phyloP scores from a whole-genome alignment of 768 basidiomycete genomes.

The Hypsizygus marmoreus region DNA sequence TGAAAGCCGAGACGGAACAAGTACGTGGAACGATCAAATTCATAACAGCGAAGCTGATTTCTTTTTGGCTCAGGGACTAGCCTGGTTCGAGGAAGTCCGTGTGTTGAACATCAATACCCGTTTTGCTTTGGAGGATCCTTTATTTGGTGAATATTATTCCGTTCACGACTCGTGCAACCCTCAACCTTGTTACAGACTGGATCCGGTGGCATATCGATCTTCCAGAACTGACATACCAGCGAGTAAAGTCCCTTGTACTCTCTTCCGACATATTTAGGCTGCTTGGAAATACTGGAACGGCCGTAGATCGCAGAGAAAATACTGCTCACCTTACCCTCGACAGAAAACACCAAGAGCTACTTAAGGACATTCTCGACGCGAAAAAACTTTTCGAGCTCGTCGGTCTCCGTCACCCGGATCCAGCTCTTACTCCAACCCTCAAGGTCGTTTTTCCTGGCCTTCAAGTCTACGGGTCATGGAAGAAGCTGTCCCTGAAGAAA shows the following conservation, averaged over 20 bases:
- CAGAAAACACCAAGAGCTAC: neutral
- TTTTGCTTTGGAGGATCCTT: neutral
- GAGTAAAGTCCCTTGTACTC: neutral
- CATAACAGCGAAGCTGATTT: neutral
- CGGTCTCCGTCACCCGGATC: constrained; percentile 27
- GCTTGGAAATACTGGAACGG: constrained; percentile 7
- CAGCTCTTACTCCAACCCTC: constrained; percentile 13
- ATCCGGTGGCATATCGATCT: constrained; percentile 4
- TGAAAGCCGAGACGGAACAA: neutral
- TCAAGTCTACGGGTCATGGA: constrained; percentile 38
- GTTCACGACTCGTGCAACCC: neutral
- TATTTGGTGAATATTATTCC: neutral
- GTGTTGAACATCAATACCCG: constrained; percentile 6
- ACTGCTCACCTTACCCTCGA: neutral
- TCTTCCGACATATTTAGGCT: constrained; percentile 3
- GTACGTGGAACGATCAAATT: neutral
- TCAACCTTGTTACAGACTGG: constrained; percentile 2
- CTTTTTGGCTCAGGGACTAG: neutral
- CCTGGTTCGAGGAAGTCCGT: constrained; percentile 8
- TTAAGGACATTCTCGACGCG: too few species aligned
- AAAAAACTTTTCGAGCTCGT: constrained; percentile 2
- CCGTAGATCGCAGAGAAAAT: constrained; percentile 5
- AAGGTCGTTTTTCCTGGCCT: constrained; percentile 13
- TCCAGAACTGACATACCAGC: constrained; percentile 1
- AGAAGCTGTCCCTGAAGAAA: constrained; percentile 28